A percentile compares a stretch with the other conserved stretches of the same genome.
Conservation (phyloP, 441 rosid genomes). For the Populus hybrid region DNA sequence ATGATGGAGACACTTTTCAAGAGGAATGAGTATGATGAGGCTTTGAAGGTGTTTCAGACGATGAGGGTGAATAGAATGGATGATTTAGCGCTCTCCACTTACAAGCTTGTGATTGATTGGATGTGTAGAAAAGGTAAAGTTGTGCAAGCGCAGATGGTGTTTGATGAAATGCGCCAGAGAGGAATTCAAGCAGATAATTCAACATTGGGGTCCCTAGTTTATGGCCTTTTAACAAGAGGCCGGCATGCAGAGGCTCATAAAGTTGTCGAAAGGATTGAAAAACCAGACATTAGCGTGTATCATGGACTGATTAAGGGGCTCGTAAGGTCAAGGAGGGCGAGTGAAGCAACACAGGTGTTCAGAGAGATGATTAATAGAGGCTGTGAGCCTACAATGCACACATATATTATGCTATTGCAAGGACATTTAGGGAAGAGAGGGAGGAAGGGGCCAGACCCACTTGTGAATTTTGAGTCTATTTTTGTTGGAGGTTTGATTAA, state of each 20-base stretch:
- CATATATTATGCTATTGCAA: constrained; percentile 78
- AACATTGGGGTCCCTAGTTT: constrained; percentile 46
- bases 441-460: constrained; percentile 71
- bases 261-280: constrained; percentile 33
- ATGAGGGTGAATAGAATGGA: constrained; percentile 43
- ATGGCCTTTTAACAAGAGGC: constrained; percentile 53
- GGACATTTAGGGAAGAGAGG: constrained; percentile 92
- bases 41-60: constrained; percentile 57
- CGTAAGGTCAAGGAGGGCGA: constrained; percentile 54
- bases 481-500: constrained; percentile 87
- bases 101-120: constrained; percentile 67
- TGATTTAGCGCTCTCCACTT: constrained; percentile 58
- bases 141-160: constrained; percentile 41
- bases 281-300: constrained; percentile 61
- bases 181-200: constrained; percentile 49
- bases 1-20: constrained; percentile 68
- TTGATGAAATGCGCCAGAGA: constrained; percentile 70
- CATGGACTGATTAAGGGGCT: constrained; percentile 77
- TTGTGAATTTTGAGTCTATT: constrained; percentile 74
- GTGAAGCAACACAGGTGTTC: constrained; percentile 73
- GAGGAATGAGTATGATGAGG: constrained; percentile 58
- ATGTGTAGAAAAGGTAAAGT: constrained; percentile 64
- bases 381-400: constrained; percentile 89
- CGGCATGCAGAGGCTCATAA: constrained; percentile 55
- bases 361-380: constrained; percentile 76